These are phyloP conservation scores for Exophiala phaeomuriformis DNA, from an alignment of 2,329 filamentous ascomycete genomes.

Conservation along the genomic window DNA sequence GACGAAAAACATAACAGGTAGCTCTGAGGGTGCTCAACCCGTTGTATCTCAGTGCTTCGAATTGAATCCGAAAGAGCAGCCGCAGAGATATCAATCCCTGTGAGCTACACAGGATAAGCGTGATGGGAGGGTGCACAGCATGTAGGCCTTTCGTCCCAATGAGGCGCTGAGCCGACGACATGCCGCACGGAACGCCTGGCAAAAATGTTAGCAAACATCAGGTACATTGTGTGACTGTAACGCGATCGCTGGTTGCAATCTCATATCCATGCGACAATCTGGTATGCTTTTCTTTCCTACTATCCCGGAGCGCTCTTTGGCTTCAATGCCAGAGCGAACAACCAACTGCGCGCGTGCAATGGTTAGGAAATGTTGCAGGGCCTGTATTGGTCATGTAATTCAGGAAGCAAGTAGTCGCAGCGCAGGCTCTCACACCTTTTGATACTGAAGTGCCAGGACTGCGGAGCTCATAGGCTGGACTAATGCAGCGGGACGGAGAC, in stretches of 20 bases:
- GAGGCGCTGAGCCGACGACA: slow-evolving; percentile 6
- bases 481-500: slow-evolving; percentile 12
- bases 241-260: background rate
- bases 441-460: background rate
- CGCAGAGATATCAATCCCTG: background rate
- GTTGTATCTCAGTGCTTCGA: too few species aligned
- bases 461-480: slow-evolving; percentile 14
- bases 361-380: background rate
- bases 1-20: slow-evolving; percentile 5
- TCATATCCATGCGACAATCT: slow-evolving; percentile 1
- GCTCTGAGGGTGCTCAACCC: too few species aligned
- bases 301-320: background rate
- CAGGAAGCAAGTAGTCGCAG: background rate
- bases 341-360: background rate
- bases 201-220: slow-evolving; percentile 20
- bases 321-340: background rate
- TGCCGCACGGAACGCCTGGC: slow-evolving; percentile 13
- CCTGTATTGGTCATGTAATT: background rate
- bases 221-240: slow-evolving; percentile 13
- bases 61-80: too few species aligned
- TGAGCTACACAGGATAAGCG: background rate
- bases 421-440: background rate
- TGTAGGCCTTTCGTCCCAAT: background rate
- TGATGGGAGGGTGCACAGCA: background rate
- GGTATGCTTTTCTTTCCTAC: slow-evolving; percentile 8